Evolutionary conservation across 1,284 basidiomycete species (phyloP).

Genomic region (Ustilago shanxiensis): DNA sequence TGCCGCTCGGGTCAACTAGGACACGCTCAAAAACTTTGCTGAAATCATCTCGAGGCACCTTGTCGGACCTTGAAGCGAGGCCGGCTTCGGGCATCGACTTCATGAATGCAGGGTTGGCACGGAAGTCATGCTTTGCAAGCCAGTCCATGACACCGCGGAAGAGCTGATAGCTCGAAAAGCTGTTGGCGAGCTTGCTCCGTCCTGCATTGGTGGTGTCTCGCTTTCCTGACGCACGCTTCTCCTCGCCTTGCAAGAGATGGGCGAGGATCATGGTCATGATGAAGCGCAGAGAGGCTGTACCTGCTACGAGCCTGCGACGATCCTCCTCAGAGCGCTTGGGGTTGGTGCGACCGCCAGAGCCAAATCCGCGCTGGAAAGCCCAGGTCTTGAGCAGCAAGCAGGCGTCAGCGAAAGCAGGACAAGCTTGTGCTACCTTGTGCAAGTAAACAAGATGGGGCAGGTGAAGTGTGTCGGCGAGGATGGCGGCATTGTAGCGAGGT

Average conservation of each 20-base stretch:
- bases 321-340: constrained; percentile 21
- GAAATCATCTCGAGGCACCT: constrained; percentile 70
- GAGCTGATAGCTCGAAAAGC: constrained; percentile 86
- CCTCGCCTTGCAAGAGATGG: constrained; percentile 68
- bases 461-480: constrained; percentile 79
- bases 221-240: constrained; percentile 58
- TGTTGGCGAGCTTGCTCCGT: constrained; percentile 75
- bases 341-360: constrained; percentile 71
- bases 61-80: constrained; percentile 48
- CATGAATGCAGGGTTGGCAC: constrained; percentile 77
- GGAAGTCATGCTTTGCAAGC: constrained; percentile 78
- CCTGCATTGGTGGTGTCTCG: constrained; percentile 70
- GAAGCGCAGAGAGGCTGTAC: constrained; percentile 76
- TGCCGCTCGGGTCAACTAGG: constrained; percentile 84
- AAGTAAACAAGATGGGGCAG: constrained; percentile 79
- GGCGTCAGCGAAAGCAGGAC: constrained; percentile 81
- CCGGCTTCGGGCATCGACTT: constrained; percentile 70
- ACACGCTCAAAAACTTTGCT: constrained; percentile 71
- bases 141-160: constrained; percentile 85
- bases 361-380: constrained; percentile 87
- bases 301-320: constrained; percentile 54
- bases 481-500: constrained; percentile 82
- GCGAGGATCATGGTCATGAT: constrained; percentile 72
- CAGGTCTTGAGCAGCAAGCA: constrained; percentile 86
- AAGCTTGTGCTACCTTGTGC: constrained; percentile 77